These are phyloP conservation scores for Cryptococcus sp. DNA, from an alignment of 1,284 basidiomycete species.

Conservation along the genomic window DNA sequence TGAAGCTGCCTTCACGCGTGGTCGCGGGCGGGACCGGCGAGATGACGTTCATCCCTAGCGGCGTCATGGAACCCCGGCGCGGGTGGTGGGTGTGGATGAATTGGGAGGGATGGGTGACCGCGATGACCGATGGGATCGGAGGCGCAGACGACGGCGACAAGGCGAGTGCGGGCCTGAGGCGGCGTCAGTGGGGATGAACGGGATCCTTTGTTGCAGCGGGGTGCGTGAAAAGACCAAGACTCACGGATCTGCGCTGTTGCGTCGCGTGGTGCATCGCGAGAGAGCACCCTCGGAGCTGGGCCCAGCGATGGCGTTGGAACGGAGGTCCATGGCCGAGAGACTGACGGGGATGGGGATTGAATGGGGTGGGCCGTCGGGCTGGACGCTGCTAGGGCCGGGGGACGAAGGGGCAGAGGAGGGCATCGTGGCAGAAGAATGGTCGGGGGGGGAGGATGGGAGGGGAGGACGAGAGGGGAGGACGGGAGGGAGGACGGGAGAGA, in stretches of 20 bases:
- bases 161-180: constrained; percentile 8
- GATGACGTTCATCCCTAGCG: constrained; percentile 48
- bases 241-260: constrained; percentile 11
- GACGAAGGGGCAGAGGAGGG: background rate
- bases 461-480: background rate
- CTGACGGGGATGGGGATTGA: constrained; percentile 19
- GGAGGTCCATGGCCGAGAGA: constrained; percentile 1
- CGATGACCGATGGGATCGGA: constrained; percentile 38
- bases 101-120: constrained; percentile 45
- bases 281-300: constrained; percentile 34
- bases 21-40: constrained; percentile 41
- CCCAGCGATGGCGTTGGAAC: constrained; percentile 21
- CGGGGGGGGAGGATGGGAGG: background rate
- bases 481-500: no score
- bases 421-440: background rate
- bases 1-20: background rate
- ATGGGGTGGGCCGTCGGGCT: background rate
- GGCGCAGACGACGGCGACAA: constrained; percentile 45
- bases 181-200: background rate
- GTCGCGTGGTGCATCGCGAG: constrained; percentile 10
- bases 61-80: constrained; percentile 45
- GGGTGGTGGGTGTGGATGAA: constrained; percentile 52
- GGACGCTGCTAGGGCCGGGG: background rate
- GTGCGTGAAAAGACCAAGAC: constrained; percentile 1
- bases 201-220: background rate